Evolutionary conservation across 495 filamentous ascomycete genomes (phyloP).

Genomic region (Schizothecium vesticola): DNA sequence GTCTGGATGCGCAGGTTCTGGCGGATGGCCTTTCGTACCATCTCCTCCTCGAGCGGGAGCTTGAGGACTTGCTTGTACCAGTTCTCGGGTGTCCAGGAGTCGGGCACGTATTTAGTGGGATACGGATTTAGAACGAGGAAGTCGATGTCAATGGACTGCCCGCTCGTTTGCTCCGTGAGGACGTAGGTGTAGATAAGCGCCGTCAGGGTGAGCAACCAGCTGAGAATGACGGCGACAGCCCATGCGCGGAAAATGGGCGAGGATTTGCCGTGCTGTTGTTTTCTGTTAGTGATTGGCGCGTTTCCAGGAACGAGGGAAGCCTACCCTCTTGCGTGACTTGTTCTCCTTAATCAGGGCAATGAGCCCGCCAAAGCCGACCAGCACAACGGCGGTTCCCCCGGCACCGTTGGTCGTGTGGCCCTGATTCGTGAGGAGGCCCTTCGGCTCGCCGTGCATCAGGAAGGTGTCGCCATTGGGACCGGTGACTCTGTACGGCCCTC

Average conservation of each 20-base stretch:
- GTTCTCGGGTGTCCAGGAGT: constrained; percentile 51
- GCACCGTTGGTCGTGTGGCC: constrained; percentile 48
- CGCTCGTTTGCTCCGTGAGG: constrained; percentile 35
- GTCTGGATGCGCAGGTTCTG: constrained; percentile 41
- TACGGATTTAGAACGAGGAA: constrained; percentile 27
- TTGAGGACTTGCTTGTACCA: constrained; percentile 49
- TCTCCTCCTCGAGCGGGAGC: constrained; percentile 35
- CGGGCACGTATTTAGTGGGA: constrained; percentile 39
- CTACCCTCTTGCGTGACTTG: constrained; percentile 24
- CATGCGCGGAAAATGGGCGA: constrained; percentile 34
- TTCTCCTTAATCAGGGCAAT: constrained; percentile 35
- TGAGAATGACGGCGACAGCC: constrained; percentile 37
- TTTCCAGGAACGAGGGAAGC: background rate
- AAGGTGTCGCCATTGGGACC: constrained; percentile 26
- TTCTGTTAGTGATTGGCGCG: constrained; percentile 4
- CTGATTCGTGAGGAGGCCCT: constrained; percentile 38
- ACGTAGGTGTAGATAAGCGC: constrained; percentile 44
- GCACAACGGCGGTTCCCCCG: constrained; percentile 44
- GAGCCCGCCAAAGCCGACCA: constrained; percentile 43
- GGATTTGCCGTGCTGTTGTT: constrained; percentile 15
- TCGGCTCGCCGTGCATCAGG: constrained; percentile 37
- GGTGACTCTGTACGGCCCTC: constrained; percentile 32
- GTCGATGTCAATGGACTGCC: constrained; percentile 36
- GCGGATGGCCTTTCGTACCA: constrained; percentile 32
- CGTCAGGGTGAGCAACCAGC: constrained; percentile 40